These are phyloP conservation scores for Ophiostoma sp. DNA, from an alignment of 2,329 filamentous ascomycete genomes.

Conservation along the genomic window DNA sequence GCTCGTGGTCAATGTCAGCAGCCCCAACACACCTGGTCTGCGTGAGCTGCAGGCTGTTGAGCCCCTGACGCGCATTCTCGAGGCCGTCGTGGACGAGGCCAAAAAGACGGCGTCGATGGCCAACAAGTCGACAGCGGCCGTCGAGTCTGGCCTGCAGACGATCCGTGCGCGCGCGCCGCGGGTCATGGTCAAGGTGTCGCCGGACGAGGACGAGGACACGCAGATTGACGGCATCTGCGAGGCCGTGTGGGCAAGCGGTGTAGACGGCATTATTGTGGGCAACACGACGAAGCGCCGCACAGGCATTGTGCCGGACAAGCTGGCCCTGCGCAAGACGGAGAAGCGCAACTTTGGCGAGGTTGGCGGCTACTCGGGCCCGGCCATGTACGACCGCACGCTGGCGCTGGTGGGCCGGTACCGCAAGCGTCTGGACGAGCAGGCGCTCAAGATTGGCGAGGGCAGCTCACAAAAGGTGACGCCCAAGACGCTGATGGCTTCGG, in stretches of 20 bases:
- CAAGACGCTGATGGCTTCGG: slow-evolving; percentile 89
- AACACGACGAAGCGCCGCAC: slow-evolving; percentile 88
- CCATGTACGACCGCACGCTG: slow-evolving; percentile 76
- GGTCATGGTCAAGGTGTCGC: slow-evolving; percentile 98
- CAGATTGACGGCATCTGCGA: slow-evolving; percentile 86
- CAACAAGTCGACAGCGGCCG: slow-evolving; percentile 9
- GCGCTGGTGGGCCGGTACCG: slow-evolving; percentile 76
- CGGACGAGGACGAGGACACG: slow-evolving; percentile 80
- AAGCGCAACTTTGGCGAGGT: slow-evolving; percentile 64
- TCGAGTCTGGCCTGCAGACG: slow-evolving; percentile 22
- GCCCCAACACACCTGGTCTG: slow-evolving; percentile 89
- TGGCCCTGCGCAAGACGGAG: slow-evolving; percentile 61
- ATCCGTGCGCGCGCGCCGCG: slow-evolving; percentile 64
- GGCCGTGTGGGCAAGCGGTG: slow-evolving; percentile 75
- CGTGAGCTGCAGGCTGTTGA: slow-evolving; percentile 79
- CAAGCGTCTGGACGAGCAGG: slow-evolving; percentile 52
- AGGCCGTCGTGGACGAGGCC: slow-evolving; percentile 76
- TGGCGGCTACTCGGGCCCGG: slow-evolving; percentile 86
- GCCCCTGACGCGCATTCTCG: slow-evolving; percentile 74
- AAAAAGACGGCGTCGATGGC: slow-evolving; percentile 47
- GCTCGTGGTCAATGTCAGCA: slow-evolving; percentile 96
- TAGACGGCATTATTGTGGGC: slow-evolving; percentile 92
- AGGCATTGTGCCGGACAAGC: slow-evolving; percentile 62
- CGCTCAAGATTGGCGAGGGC: slow-evolving; percentile 32
- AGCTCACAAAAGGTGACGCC: slow-evolving; percentile 20